Percentiles rank a stretch among this genome's conserved stretches.
phyloP scores from a whole-genome alignment of 257 asterid genomes.

The Solanum commersonii region DNA sequence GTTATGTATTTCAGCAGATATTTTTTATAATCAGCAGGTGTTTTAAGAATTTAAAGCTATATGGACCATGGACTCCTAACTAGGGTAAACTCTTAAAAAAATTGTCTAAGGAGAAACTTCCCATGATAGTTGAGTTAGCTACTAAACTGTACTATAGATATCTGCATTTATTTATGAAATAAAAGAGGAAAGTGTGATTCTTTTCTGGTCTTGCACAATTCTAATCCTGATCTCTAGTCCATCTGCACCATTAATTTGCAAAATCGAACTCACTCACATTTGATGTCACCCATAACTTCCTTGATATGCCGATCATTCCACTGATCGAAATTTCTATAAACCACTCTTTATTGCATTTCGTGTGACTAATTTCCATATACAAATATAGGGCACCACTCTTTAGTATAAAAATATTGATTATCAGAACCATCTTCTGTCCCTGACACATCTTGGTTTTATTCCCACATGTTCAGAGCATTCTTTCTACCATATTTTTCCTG shows the following conservation, averaged over 20 bases:
- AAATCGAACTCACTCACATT: not conserved
- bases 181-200: not conserved
- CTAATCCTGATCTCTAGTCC: not conserved
- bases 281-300: not conserved
- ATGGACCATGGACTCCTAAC: not conserved
- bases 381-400: not conserved
- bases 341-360: not conserved
- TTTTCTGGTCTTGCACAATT: not conserved
- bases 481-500: not conserved
- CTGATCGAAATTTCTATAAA: not conserved
- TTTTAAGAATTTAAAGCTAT: not conserved
- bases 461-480: not conserved
- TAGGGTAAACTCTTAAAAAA: not conserved
- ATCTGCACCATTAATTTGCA: not conserved
- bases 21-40: not conserved
- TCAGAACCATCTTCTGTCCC: not conserved
- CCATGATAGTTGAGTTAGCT: not conserved
- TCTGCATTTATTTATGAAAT: not conserved
- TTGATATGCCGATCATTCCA: not conserved
- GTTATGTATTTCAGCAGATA: not conserved
- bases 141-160: not conserved
- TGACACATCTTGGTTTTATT: not conserved
- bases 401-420: not conserved
- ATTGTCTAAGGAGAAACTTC: not conserved
- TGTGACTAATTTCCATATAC: not conserved